phyloP scores from a whole-genome alignment of 2,329 filamentous ascomycete genomes.

The Nigrospora oryzae region DNA sequence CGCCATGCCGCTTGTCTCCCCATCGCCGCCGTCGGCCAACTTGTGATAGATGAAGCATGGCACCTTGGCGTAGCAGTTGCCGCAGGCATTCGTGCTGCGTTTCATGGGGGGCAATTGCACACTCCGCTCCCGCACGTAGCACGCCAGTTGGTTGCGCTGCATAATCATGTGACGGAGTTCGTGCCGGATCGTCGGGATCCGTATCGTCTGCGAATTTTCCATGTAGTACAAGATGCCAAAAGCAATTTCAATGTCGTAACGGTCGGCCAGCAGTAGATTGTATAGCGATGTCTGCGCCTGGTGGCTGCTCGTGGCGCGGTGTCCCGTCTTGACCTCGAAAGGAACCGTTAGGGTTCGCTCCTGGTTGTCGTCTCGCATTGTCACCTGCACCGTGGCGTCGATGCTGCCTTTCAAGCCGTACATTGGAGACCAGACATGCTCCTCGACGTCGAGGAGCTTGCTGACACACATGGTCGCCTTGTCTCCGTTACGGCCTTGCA shows the following conservation, averaged over 20 bases:
- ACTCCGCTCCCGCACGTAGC: constrained; percentile 73
- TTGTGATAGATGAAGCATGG: constrained; percentile 93
- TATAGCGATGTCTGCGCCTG: constrained; percentile 92
- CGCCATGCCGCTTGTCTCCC: constrained; percentile 71
- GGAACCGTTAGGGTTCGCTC: constrained; percentile 72
- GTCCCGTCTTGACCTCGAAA: constrained; percentile 93
- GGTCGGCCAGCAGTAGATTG: constrained; percentile 82
- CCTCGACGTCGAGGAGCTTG: constrained; percentile 92
- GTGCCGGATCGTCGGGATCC: constrained; percentile 75
- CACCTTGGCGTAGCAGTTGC: constrained; percentile 81
- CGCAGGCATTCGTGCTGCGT: constrained; percentile 72
- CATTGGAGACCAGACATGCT: constrained; percentile 97
- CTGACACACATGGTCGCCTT: constrained; percentile 77
- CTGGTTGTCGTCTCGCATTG: constrained; percentile 62
- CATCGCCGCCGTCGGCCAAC: constrained; percentile 74
- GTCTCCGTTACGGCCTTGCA: constrained; percentile 71
- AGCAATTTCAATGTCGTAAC: constrained; percentile 86
- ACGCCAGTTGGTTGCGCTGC: constrained; percentile 83
- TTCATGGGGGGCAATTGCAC: constrained; percentile 79
- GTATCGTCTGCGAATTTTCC: constrained; percentile 77
- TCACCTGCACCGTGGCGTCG: constrained; percentile 88
- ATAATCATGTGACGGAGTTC: constrained; percentile 96
- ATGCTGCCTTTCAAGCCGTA: constrained; percentile 97
- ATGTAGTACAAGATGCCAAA: constrained; percentile 94
- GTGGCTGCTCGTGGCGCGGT: constrained; percentile 72